phyloP scores from a whole-genome alignment of 306 rosid species.

The Vigna angularis region DNA sequence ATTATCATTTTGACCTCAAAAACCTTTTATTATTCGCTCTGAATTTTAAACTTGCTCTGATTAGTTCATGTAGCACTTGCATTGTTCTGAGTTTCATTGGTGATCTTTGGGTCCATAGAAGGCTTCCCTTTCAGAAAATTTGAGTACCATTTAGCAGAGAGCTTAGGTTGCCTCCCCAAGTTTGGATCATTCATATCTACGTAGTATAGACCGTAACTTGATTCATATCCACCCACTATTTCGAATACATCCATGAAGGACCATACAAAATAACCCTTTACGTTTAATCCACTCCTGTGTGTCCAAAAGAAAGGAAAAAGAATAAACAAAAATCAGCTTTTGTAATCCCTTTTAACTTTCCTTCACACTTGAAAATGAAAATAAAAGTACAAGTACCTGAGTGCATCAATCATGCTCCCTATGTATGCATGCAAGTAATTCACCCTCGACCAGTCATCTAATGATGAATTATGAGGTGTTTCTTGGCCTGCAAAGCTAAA shows the following conservation, averaged over 20 bases:
- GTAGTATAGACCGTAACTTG: conserved; percentile 58
- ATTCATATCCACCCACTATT: conserved; percentile 50
- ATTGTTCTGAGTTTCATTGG: conserved; percentile 31
- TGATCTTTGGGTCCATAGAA: conserved; percentile 6
- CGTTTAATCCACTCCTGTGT: conserved; percentile 64
- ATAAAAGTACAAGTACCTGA: conserved; percentile 56
- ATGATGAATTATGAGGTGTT: conserved; percentile 57
- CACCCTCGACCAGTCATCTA: conserved; percentile 65
- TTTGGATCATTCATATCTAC: conserved; percentile 58
- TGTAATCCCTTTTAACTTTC: neutral
- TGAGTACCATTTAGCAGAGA: conserved; percentile 70
- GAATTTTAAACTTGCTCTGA: neutral
- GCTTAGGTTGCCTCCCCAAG: conserved; percentile 61
- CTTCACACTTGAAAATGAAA: neutral
- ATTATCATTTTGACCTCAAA: too few species aligned
- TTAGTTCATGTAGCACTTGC: neutral
- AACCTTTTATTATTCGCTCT: too few species aligned
- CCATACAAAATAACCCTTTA: conserved; percentile 76
- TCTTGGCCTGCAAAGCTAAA: conserved; percentile 53
- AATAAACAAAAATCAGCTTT: neutral
- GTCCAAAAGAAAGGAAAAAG: neutral
- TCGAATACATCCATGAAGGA: conserved; percentile 64
- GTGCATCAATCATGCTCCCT: conserved; percentile 43
- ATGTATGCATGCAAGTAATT: conserved; percentile 56
- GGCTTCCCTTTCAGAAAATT: conserved; percentile 49